Evolutionary conservation across 768 basidiomycete genomes (phyloP).

Genomic region (Coprinopsis sp.): DNA sequence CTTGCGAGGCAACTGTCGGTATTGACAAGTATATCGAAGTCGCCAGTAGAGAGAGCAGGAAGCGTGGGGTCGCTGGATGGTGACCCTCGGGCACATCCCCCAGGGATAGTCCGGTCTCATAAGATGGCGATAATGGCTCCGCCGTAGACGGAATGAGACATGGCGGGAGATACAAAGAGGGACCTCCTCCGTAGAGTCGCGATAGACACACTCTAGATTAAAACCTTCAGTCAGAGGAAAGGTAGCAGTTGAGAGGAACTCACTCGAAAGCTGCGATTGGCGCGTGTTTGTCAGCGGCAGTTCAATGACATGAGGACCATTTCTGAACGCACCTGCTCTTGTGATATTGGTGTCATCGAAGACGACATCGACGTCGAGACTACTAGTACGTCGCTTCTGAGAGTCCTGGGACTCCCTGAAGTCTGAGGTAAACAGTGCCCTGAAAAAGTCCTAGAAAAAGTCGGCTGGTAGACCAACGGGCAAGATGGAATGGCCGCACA

Average conservation of each 20-base stretch:
- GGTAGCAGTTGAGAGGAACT: slow-evolving; percentile 26
- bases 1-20: slow-evolving; percentile 68
- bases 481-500: slow-evolving; percentile 33
- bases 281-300: not conserved
- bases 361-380: slow-evolving; percentile 60
- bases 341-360: slow-evolving; percentile 90
- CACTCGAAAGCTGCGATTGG: slow-evolving; percentile 75
- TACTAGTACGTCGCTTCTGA: slow-evolving; percentile 20
- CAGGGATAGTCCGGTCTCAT: slow-evolving; percentile 30
- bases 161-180: slow-evolving; percentile 63
- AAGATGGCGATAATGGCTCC: slow-evolving; percentile 71
- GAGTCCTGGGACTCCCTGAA: slow-evolving; percentile 50
- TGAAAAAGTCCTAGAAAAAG: slow-evolving; percentile 71
- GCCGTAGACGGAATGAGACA: slow-evolving; percentile 58
- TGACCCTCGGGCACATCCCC: slow-evolving; percentile 42
- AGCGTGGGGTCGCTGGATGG: slow-evolving; percentile 74
- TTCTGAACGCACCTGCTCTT: slow-evolving; percentile 61
- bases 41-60: slow-evolving; percentile 83
- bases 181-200: slow-evolving; percentile 83
- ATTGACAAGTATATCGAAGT: slow-evolving; percentile 85
- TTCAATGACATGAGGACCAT: slow-evolving; percentile 4
- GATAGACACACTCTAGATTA: slow-evolving; percentile 72
- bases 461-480: not conserved
- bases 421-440: slow-evolving; percentile 78
- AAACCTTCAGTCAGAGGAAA: not conserved